Evolutionary conservation across 2,329 filamentous ascomycete species (phyloP).

Genomic region (Scleromitrula shiraiana): DNA sequence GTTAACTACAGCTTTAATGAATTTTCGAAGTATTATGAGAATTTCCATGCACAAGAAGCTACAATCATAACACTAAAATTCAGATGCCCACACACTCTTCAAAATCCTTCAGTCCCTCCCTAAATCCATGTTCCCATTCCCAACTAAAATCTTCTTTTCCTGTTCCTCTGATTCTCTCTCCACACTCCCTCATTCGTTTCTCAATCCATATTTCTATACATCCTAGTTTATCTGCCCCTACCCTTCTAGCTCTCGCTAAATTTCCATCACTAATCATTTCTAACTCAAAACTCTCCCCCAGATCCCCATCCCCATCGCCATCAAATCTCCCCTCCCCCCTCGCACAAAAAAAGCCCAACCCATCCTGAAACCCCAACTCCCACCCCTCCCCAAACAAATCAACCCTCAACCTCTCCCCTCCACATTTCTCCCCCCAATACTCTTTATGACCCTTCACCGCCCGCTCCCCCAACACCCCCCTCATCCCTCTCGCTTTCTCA

Average conservation of each 20-base stretch:
- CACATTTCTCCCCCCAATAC: conserved; percentile 41
- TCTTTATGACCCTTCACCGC: conserved; percentile 37
- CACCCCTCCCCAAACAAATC: conserved; percentile 47
- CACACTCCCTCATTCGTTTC: conserved; percentile 45
- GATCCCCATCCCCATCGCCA: neutral
- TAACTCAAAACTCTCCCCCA: no score
- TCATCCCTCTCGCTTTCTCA: conserved; percentile 34
- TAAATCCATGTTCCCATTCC: conserved; percentile 36
- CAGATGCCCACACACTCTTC: conserved; percentile 18
- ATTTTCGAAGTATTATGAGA: no score
- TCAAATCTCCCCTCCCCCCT: conserved; percentile 30
- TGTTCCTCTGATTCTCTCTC: no score
- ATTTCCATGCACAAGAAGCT: no score
- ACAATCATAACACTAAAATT: neutral
- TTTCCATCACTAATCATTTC: no score
- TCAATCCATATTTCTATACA: conserved; percentile 49
- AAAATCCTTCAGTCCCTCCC: conserved; percentile 30
- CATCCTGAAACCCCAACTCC: conserved; percentile 48
- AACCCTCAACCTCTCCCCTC: conserved; percentile 42
- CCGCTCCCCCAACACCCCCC: conserved; percentile 30
- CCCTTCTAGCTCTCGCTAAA: no score
- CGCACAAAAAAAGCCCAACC: conserved; percentile 41
- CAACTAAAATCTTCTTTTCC: conserved; percentile 34
- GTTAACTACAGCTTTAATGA: no score
- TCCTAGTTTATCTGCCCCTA: conserved; percentile 45